A percentile compares a stretch with the other conserved stretches of the same genome.
These are phyloP conservation scores for Periconia macrospinosa DNA, from an alignment of 2,329 filamentous ascomycete genomes.

Conservation along the genomic window DNA sequence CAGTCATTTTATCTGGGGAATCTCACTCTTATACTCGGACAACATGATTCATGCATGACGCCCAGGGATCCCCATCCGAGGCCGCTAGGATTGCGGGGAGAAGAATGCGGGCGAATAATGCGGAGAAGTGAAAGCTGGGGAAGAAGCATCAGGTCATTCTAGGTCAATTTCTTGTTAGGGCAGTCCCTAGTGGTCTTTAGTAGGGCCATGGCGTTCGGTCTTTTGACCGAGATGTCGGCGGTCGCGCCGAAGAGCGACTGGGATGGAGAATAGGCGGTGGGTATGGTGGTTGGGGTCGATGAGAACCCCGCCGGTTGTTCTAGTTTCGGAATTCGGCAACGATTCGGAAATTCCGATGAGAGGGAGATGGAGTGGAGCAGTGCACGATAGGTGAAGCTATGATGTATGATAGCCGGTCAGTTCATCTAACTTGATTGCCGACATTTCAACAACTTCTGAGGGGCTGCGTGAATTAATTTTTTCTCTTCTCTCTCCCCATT, in stretches of 20 bases:
- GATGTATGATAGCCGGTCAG: not conserved
- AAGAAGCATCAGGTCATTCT: not conserved
- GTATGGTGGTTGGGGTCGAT: not conserved
- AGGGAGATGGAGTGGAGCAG: too few species aligned
- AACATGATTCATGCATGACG: not conserved
- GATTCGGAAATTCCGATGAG: not conserved
- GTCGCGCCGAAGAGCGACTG: not conserved
- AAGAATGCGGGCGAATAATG: not conserved
- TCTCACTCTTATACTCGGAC: not conserved
- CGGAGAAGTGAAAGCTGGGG: not conserved
- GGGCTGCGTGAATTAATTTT: not conserved
- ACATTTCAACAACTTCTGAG: not conserved
- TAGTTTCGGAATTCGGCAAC: not conserved
- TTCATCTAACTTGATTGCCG: constrained; percentile 4
- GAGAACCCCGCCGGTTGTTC: not conserved
- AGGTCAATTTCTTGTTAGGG: not conserved
- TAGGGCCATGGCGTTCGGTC: not conserved
- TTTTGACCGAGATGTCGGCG: not conserved
- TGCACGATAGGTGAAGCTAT: too few species aligned
- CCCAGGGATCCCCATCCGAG: not conserved
- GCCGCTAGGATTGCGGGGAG: not conserved
- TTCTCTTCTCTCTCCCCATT: not conserved
- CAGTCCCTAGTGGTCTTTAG: not conserved
- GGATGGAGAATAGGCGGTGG: not conserved
- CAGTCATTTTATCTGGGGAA: not conserved